Evolutionary conservation across 2,329 filamentous ascomycete species (phyloP).

Genomic region (Coniochaeta sp.): DNA sequence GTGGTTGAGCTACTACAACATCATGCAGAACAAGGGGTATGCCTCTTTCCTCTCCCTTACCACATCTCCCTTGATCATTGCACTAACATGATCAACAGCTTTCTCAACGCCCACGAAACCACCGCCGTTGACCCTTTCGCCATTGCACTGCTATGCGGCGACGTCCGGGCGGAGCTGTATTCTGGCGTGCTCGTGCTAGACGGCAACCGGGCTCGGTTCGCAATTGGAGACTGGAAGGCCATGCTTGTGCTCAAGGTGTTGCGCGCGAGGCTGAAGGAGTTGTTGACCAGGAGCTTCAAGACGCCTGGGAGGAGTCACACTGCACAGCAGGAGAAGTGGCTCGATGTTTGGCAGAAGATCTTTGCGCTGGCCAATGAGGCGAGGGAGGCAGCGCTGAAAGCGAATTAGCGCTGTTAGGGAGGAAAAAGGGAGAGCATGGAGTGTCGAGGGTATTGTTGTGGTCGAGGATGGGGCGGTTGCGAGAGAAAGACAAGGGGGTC

Average conservation of each 20-base stretch:
- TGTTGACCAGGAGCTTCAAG: slow-evolving; percentile 66
- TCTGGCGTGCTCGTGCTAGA: slow-evolving; percentile 82
- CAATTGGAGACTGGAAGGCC: slow-evolving; percentile 80
- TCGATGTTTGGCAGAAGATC: slow-evolving; percentile 66
- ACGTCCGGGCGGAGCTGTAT: slow-evolving; percentile 84
- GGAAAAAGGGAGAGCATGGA: not conserved
- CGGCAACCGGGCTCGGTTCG: slow-evolving; percentile 78
- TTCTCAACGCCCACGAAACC: slow-evolving; percentile 87
- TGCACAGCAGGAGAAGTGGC: slow-evolving; percentile 64
- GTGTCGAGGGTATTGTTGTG: no score
- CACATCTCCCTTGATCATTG: not conserved
- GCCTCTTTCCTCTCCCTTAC: slow-evolving; percentile 15
- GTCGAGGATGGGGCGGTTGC: no score
- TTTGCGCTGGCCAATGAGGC: slow-evolving; percentile 33
- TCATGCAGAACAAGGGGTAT: slow-evolving; percentile 85
- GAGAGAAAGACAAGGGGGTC: no score
- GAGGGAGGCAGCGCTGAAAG: slow-evolving; percentile 9
- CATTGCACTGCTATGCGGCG: slow-evolving; percentile 77
- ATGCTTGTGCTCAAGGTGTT: slow-evolving; percentile 84
- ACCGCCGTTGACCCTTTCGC: slow-evolving; percentile 75
- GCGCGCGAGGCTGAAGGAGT: slow-evolving; percentile 64
- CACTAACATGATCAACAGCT: slow-evolving; percentile 33
- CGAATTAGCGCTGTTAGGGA: not conserved
- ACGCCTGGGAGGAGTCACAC: slow-evolving; percentile 56
- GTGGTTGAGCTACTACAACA: slow-evolving; percentile 93